A percentile compares a stretch with the other conserved stretches of the same genome.
phyloP scores from a whole-genome alignment of 371 early-diverging fungal genomes.

The Chytridiales sp. region DNA sequence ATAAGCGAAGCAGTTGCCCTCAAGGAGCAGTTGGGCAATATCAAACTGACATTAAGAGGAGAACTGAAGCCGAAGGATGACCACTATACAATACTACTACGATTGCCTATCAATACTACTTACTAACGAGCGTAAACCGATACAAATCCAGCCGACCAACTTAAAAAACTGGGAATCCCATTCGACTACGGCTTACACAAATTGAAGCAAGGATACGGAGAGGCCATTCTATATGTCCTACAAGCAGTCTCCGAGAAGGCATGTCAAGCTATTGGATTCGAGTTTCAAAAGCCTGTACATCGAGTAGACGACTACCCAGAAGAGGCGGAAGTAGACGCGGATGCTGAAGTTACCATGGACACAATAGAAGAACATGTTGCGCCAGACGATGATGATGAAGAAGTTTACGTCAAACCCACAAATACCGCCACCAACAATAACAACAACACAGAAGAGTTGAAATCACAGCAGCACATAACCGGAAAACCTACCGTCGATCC shows the following conservation, averaged over 20 bases:
- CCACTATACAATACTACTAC: too few relatives aligned
- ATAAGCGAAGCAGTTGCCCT: too few relatives aligned
- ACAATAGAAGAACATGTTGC: slow-evolving; percentile 41
- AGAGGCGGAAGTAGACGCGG: slow-evolving; percentile 57
- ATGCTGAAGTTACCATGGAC: slow-evolving; percentile 55
- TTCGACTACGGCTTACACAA: slow-evolving; percentile 48
- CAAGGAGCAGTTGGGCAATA: too few relatives aligned
- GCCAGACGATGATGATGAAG: slow-evolving; percentile 44
- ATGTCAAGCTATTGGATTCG: slow-evolving; percentile 26
- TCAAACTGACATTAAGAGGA: too few relatives aligned
- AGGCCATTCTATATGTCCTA: slow-evolving; percentile 42
- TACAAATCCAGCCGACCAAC: slow-evolving; percentile 37
- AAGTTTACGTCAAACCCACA: slow-evolving; percentile 33
- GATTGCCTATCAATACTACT: too few relatives aligned
- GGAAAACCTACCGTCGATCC: slow-evolving; percentile 40
- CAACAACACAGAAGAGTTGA: not conserved
- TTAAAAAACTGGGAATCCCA: slow-evolving; percentile 41
- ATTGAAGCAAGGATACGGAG: slow-evolving; percentile 53
- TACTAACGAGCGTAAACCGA: too few relatives aligned
- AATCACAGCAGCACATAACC: slow-evolving; percentile 11
- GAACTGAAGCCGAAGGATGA: too few relatives aligned
- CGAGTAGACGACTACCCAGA: slow-evolving; percentile 52
- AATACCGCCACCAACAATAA: slow-evolving; percentile 10
- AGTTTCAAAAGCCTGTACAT: slow-evolving; percentile 46
- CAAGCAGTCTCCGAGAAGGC: slow-evolving; percentile 44